Conservation (phyloP, 73 alveolate species). For the Paramecium sonneborni region DNA sequence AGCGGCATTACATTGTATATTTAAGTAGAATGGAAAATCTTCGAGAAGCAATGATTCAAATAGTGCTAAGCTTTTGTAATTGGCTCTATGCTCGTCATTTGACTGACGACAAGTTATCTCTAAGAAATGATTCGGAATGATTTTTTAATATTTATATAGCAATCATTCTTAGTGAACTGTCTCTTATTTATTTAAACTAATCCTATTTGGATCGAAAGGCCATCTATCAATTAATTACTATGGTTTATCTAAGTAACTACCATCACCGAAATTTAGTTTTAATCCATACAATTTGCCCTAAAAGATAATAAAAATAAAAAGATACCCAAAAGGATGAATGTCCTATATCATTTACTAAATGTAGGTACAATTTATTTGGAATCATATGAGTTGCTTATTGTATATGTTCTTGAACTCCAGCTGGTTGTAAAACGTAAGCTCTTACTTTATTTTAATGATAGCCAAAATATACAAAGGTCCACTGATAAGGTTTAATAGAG, state of each 20-base stretch:
- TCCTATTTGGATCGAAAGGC: constrained; percentile 25
- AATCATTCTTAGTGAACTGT: not conserved
- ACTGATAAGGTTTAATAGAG: not conserved
- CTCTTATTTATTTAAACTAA: not conserved
- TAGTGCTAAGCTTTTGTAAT: constrained; percentile 30
- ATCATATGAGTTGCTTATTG: not conserved
- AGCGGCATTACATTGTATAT: not conserved
- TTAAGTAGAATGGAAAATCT: not conserved
- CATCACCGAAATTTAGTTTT: not conserved
- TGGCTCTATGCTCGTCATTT: constrained; percentile 52
- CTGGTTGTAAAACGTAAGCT: constrained; percentile 22
- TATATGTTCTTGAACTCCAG: not conserved
- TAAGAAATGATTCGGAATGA: not conserved
- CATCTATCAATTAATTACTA: not conserved
- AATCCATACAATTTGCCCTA: constrained; percentile 55
- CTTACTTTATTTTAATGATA: not conserved
- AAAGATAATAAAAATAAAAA: not conserved
- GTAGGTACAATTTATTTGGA: constrained; percentile 5
- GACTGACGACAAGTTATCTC: constrained; percentile 7
- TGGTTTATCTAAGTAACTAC: constrained; percentile 23
- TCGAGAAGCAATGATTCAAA: constrained; percentile 1
- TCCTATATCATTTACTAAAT: not conserved
- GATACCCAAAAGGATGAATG: not conserved
- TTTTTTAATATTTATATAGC: not conserved
- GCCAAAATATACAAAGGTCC: constrained; percentile 47